Percentiles rank a stretch among this genome's conserved stretches.
phyloP scores from a whole-genome alignment of 2,329 filamentous ascomycete species.

The Colletotrichum kahawae region DNA sequence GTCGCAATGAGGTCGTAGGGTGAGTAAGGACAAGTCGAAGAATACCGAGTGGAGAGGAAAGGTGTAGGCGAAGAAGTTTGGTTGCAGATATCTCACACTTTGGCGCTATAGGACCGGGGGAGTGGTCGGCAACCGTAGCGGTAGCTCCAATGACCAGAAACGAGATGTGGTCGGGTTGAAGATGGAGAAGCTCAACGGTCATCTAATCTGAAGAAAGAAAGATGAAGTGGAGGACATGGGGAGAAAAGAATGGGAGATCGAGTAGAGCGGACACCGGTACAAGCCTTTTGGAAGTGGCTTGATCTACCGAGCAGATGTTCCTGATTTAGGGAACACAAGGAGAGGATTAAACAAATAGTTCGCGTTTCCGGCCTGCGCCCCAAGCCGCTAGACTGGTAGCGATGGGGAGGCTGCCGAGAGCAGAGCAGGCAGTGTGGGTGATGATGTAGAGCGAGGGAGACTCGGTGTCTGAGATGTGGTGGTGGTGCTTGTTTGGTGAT shows the following conservation, averaged over 20 bases:
- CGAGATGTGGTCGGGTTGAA: background rate
- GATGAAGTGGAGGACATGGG: background rate
- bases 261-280: background rate
- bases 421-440: background rate
- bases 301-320: background rate
- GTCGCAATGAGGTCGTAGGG: background rate
- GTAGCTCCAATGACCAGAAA: background rate
- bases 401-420: background rate
- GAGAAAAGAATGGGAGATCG: background rate
- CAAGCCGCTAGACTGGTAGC: slow-evolving; percentile 3
- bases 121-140: background rate
- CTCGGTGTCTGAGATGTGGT: background rate
- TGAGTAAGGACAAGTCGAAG: background rate
- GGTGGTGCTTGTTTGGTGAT: background rate
- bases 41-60: background rate
- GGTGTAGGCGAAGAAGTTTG: background rate
- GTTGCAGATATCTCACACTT: slow-evolving; percentile 4
- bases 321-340: slow-evolving; percentile 3
- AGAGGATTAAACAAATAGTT: slow-evolving; percentile 5
- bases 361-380: slow-evolving; percentile 7
- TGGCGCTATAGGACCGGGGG: background rate
- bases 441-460: background rate
- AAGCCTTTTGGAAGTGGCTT: slow-evolving; percentile 10
- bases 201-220: background rate
- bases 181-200: background rate